Evolutionary conservation across 176 grass and related monocot genomes (phyloP).

Genomic region (Saccharum spontaneum): DNA sequence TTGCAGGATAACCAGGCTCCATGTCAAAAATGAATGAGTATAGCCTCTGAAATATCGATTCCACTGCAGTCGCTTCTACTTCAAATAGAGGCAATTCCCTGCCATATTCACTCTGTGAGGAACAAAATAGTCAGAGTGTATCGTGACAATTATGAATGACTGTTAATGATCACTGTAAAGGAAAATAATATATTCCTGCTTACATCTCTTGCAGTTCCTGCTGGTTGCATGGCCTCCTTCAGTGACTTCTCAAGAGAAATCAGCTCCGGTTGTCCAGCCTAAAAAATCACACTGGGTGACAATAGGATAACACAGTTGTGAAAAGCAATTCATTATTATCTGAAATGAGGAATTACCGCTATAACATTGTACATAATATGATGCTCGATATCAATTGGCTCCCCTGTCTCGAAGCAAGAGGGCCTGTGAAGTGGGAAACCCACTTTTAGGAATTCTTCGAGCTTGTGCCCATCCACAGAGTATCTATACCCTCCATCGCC

Average conservation of each 20-base stretch:
- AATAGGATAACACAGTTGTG: conserved; percentile 11
- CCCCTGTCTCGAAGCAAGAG: conserved; percentile 89
- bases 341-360: conserved; percentile 58
- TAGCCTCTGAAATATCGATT: conserved; percentile 81
- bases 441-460: conserved; percentile 83
- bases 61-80: conserved; percentile 79
- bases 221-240: conserved; percentile 81
- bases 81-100: conserved; percentile 93
- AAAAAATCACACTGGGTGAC: conserved; percentile 25
- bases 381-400: conserved; percentile 99
- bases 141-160: background rate
- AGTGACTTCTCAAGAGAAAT: conserved; percentile 93
- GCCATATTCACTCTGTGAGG: conserved; percentile 86
- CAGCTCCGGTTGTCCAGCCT: conserved; percentile 95
- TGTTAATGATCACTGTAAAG: background rate
- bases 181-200: conserved; percentile 26
- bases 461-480: conserved; percentile 68
- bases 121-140: conserved; percentile 37
- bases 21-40: conserved; percentile 99
- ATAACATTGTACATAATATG: conserved; percentile 95
- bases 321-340: conserved; percentile 3
- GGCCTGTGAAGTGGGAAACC: conserved; percentile 91
- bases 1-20: conserved; percentile 74
- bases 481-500: conserved; percentile 94
- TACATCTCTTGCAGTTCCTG: conserved; percentile 89